Percentiles rank a stretch among this genome's conserved stretches.
phyloP scores from a whole-genome alignment of 129 eudicot species.

The Tagetes erecta region DNA sequence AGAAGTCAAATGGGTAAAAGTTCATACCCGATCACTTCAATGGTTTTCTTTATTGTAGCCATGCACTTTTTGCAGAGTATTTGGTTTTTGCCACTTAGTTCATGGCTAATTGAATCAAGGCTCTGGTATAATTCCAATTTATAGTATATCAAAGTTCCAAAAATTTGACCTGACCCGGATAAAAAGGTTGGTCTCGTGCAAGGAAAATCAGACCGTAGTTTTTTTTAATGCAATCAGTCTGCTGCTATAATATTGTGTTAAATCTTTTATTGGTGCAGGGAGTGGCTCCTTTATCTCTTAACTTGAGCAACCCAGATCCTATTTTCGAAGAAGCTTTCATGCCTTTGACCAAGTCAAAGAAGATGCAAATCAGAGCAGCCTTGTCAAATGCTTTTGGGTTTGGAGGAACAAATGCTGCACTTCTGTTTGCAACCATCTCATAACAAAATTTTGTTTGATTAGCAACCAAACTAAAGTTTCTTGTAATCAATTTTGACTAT shows the following conservation, averaged over 20 bases:
- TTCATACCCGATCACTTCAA: background rate
- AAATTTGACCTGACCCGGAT: background rate
- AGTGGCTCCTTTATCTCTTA: constrained; percentile 78
- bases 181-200: background rate
- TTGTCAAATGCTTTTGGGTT: constrained; percentile 93
- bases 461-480: constrained; percentile 2
- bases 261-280: constrained; percentile 52
- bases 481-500: constrained; percentile 14
- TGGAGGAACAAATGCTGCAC: constrained; percentile 91
- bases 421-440: constrained; percentile 56
- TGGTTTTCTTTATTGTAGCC: background rate
- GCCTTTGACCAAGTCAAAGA: constrained; percentile 68
- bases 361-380: constrained; percentile 69
- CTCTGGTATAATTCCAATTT: background rate
- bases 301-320: constrained; percentile 75
- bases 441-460: constrained; percentile 13
- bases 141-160: background rate
- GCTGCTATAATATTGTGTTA: background rate
- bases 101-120: background rate
- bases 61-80: background rate
- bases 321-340: constrained; percentile 59
- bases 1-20: background rate
- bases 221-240: background rate
- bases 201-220: background rate
- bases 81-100: background rate